Conservation (phyloP, 2,329 filamentous ascomycete genomes). For the Rhytidhysteron rufulum region DNA sequence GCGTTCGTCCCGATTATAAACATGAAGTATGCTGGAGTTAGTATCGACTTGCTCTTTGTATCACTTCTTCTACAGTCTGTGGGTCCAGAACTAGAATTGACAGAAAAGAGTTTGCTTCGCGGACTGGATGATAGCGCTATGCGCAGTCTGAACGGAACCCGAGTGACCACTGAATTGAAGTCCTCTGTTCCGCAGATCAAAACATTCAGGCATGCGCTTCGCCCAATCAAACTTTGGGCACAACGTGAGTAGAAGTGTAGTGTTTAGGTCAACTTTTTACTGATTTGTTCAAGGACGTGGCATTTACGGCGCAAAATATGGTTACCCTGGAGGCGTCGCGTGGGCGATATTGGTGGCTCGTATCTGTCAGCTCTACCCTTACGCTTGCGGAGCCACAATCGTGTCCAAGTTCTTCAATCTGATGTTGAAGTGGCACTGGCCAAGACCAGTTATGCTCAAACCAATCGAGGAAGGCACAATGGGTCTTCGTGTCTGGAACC, state of each 20-base stretch:
- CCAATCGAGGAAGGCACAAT: slow-evolving; percentile 77
- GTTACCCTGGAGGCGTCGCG: slow-evolving; percentile 92
- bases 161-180: slow-evolving; percentile 91
- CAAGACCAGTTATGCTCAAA: slow-evolving; percentile 87
- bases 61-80: slow-evolving; percentile 41
- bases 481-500: slow-evolving; percentile 90
- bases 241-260: slow-evolving; percentile 61
- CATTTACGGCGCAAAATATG: slow-evolving; percentile 94
- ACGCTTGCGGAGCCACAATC: slow-evolving; percentile 82
- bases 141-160: slow-evolving; percentile 86
- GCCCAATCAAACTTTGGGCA: slow-evolving; percentile 95
- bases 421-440: slow-evolving; percentile 90
- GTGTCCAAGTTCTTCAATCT: slow-evolving; percentile 93
- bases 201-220: slow-evolving; percentile 82
- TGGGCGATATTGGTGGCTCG: slow-evolving; percentile 98
- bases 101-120: slow-evolving; percentile 78
- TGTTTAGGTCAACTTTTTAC: no score
- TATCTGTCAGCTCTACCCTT: slow-evolving; percentile 93
- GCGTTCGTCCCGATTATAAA: slow-evolving; percentile 98
- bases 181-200: slow-evolving; percentile 82
- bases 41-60: slow-evolving; percentile 81
- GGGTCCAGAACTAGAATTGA: slow-evolving; percentile 63
- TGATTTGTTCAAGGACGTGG: slow-evolving; percentile 73
- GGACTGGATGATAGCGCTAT: slow-evolving; percentile 84
- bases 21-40: slow-evolving; percentile 84